These are phyloP conservation scores for Penicillium sp. DNA, from an alignment of 2,329 filamentous ascomycete genomes.

Conservation along the genomic window DNA sequence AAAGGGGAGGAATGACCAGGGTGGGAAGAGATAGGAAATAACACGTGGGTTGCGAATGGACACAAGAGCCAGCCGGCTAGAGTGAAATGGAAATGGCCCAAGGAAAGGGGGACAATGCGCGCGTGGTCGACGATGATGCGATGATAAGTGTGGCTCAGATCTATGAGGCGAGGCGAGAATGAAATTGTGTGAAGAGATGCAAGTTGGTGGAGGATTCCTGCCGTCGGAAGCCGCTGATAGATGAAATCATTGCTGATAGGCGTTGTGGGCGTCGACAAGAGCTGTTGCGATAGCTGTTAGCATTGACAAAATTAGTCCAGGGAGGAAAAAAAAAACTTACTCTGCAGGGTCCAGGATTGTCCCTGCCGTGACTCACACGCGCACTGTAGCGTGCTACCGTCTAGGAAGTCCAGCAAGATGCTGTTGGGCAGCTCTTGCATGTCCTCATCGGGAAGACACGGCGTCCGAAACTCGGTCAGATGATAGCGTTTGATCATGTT, in stretches of 20 bases:
- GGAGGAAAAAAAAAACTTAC: slow-evolving; percentile 42
- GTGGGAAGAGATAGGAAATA: slow-evolving; percentile 18
- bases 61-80: slow-evolving; percentile 2
- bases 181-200: not conserved
- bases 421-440: slow-evolving; percentile 91
- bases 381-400: slow-evolving; percentile 64
- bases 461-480: slow-evolving; percentile 77
- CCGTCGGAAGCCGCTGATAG: slow-evolving; percentile 1
- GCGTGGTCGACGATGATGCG: slow-evolving; percentile 5
- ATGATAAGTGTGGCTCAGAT: slow-evolving; percentile 14
- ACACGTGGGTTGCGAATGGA: slow-evolving; percentile 8
- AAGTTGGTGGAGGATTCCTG: slow-evolving; percentile 9
- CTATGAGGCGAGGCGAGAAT: not conserved
- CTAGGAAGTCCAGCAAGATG: slow-evolving; percentile 63
- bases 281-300: slow-evolving; percentile 33
- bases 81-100: not conserved
- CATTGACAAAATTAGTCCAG: not conserved
- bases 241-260: slow-evolving; percentile 30
- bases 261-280: slow-evolving; percentile 45
- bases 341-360: slow-evolving; percentile 54
- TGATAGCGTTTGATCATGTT: slow-evolving; percentile 78
- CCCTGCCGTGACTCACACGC: slow-evolving; percentile 61
- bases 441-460: slow-evolving; percentile 85
- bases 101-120: slow-evolving; percentile 3
- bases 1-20: slow-evolving; percentile 23